Percentiles rank a stretch among this genome's conserved stretches.
Evolutionary conservation across 345 rosid genomes (phyloP).

Genomic region (Pelargonium nanum): DNA sequence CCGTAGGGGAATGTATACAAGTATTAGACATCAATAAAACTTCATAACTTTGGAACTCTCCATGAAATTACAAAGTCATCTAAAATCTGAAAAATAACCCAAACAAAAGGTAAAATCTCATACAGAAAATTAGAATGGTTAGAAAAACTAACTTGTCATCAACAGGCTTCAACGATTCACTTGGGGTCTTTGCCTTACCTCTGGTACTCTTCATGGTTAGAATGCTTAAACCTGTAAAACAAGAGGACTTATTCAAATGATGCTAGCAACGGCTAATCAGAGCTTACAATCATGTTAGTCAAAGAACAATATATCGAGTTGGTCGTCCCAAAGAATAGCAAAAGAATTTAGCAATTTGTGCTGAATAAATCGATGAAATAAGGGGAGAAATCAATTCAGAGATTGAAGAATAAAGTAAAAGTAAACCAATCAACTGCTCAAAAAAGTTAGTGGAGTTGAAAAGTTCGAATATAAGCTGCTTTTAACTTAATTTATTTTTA

Average conservation of each 20-base stretch:
- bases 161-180: constrained; percentile 26
- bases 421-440: not conserved
- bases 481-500: no score
- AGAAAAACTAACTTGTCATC: constrained; percentile 23
- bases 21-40: not conserved
- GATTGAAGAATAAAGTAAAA: not conserved
- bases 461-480: not conserved
- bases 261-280: not conserved
- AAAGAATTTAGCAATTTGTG: not conserved
- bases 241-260: not conserved
- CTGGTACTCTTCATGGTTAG: constrained; percentile 27
- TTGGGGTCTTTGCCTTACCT: constrained; percentile 31
- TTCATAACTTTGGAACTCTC: not conserved
- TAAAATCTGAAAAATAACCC: not conserved
- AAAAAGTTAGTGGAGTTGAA: not conserved
- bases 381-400: not conserved
- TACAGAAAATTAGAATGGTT: not conserved
- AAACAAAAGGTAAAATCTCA: not conserved
- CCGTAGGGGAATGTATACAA: not conserved
- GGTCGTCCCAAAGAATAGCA: not conserved
- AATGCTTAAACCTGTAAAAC: not conserved
- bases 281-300: not conserved
- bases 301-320: not conserved
- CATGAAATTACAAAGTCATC: not conserved
- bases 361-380: not conserved